Base-by-base conservation (phyloP, 2,329 filamentous ascomycete genomes). In the Nemania serpens region DNA sequence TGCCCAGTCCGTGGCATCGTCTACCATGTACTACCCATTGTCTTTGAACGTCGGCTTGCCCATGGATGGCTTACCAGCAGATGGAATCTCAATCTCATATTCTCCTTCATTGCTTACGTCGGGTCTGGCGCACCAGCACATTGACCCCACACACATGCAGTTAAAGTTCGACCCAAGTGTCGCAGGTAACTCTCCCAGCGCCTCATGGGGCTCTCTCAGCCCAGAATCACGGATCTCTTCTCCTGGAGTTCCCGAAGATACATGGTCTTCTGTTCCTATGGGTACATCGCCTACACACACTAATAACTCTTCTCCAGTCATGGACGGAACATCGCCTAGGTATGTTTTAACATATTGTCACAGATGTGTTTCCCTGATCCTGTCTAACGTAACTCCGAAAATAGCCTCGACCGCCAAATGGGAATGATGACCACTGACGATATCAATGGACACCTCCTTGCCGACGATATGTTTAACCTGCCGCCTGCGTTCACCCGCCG, bases 81-180 rank as follows among this genome's bases (percentile, higher is more conserved):
- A 79, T 71, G 78, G 75, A 71, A 75, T 78, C 62, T 74, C 70
- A 71, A 75, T 78, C 62, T 74, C 70, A 71, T 84, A 77, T 69
- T 73, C 70, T 64, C 78, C 60, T 42, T 68, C 77, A 58, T 78
- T 81, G 62, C 65, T 82, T 58, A 70, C 71, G 46, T 67, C 75
- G n/a, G 75, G 77, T 52, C 75, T 84, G 69, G 63, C 69, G 58
- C 78, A 79, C 67, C 83, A 86, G 70, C 83, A 86, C 65, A 81
- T 86, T 71, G 80, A 84, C 69, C 84, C 84, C 53, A 76, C 80
- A 54, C 82, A 86, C 66, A 82, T 85, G 75, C 79, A 80, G 65
- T 73, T 84, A 69, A 81, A 82, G 68, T 81, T 81, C 72, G 82
- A 84, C 65, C 71, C 79, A 46, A 78, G 76, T 64, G 70, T 84